Percentiles rank a stretch among this genome's conserved stretches.
Conservation (phyloP, 73 alveolate species). For the Tetrahymena malaccensis region DNA sequence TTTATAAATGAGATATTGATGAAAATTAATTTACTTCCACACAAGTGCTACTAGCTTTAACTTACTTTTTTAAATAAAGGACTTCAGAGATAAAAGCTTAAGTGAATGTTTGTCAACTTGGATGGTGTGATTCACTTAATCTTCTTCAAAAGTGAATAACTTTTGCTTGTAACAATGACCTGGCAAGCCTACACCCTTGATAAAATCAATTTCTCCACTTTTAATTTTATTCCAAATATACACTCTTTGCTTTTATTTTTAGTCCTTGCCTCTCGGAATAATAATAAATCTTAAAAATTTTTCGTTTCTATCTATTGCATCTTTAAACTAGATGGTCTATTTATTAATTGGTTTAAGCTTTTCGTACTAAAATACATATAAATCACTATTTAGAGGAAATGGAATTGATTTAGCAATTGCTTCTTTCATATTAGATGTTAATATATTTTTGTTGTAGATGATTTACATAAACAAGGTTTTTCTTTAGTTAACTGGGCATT, state of each 20-base stretch:
- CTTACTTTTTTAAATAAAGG: neutral
- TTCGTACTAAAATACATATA: neutral
- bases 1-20: neutral
- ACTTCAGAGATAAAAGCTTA: neutral
- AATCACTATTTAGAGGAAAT: neutral
- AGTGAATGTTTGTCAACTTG: neutral
- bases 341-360: neutral
- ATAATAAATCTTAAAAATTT: neutral
- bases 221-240: neutral
- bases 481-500: neutral
- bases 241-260: neutral
- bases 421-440: neutral
- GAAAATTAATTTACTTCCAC: neutral
- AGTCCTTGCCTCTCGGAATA: neutral
- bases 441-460: neutral
- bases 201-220: neutral
- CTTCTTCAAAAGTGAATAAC: neutral
- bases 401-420: neutral
- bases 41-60: neutral
- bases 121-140: neutral
- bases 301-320: neutral
- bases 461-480: neutral
- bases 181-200: neutral
- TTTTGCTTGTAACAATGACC: neutral
- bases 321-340: neutral